Evolutionary conservation across 129 eudicot genomes (phyloP), one percentile per base, ranked within the genome.

Genomic region (Chrysanthemum makinoi): DNA sequence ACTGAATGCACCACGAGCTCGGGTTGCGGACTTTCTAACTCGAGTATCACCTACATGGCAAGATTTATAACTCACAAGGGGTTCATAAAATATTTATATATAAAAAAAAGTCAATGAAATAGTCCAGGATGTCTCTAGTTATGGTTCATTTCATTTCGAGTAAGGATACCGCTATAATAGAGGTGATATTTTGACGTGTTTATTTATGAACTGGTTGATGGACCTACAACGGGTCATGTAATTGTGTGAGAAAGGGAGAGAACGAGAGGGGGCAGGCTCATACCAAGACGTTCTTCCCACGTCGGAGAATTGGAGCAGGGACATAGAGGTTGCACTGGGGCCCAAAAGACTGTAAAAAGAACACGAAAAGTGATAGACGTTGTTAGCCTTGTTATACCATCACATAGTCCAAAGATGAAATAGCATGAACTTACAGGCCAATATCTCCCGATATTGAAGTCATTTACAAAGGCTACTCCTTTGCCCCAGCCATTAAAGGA

Each of bases 311-410:
- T 49, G 95, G 96, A 84, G 95, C 95, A 19, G 98, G 98, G 52
- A 93, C 89, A 79, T 87, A 93, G 65, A 89, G 95, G 80, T 87
- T 87, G 78, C 96, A 93, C 72, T 89, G 98, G 22, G 96, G 98
- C 69, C 98, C 95, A 78, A 74, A 51, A 1, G 92, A 73, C 98
- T 93, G 90, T 77, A 79, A 76, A 48, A 80, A 22, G 39, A 66
- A n/a, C 51, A 39, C 61, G 5, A 30, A 39, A 52, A 33, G 17
- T 30, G 5, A 18, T 17, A 26, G 6, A 47, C 30, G 8, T 73
- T 68, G 11, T 55, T 63, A 70, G 65, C 39, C 43, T 11, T 58
- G 33, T 35, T 65, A 14, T 52, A 48, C 19, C 18, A 72, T 49
- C 20, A 47, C 68, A 66, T 19, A 58, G 24, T 49, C 14, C 5